phyloP scores from a whole-genome alignment of 2,329 filamentous ascomycete genomes.

The Alternaria incomplexa region DNA sequence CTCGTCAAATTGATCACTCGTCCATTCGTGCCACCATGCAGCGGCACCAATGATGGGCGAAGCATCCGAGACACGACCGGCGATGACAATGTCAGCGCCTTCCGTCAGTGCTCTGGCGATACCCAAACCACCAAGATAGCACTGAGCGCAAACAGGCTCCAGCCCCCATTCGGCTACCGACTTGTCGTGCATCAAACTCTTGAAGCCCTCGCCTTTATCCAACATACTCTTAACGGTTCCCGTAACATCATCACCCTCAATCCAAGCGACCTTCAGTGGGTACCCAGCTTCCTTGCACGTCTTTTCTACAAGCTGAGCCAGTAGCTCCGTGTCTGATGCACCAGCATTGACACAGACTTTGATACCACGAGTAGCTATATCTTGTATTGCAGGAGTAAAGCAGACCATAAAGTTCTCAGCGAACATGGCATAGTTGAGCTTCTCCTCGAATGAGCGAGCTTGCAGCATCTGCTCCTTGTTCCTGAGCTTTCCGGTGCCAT shows the following conservation, averaged over 20 bases:
- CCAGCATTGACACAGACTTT: constrained; percentile 44
- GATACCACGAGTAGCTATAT: constrained; percentile 35
- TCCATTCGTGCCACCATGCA: constrained; percentile 61
- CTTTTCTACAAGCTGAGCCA: constrained; percentile 35
- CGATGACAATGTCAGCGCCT: constrained; percentile 42
- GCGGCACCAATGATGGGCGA: constrained; percentile 56
- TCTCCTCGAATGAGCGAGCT: constrained; percentile 50
- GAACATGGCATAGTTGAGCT: constrained; percentile 36
- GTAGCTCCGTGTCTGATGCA: constrained; percentile 35
- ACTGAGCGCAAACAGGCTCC: constrained; percentile 28
- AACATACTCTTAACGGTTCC: constrained; percentile 45
- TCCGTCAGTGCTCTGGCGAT: constrained; percentile 33
- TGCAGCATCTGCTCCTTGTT: constrained; percentile 50
- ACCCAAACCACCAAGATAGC: constrained; percentile 22
- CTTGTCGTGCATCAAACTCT: constrained; percentile 49
- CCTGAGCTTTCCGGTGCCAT: constrained; percentile 33
- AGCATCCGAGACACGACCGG: constrained; percentile 40
- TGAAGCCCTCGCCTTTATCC: constrained; percentile 47
- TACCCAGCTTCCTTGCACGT: constrained; percentile 32
- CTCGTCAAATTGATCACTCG: constrained; percentile 38
- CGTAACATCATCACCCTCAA: constrained; percentile 53
- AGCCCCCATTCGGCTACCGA: constrained; percentile 44
- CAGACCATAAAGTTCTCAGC: constrained; percentile 57
- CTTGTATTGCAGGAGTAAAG: constrained; percentile 48
- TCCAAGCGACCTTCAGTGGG: constrained; percentile 45